Percentiles rank a stretch among this genome's conserved stretches.
These are phyloP conservation scores for Paradendryphiella salina DNA, from an alignment of 2,329 filamentous ascomycete genomes.

Conservation along the genomic window DNA sequence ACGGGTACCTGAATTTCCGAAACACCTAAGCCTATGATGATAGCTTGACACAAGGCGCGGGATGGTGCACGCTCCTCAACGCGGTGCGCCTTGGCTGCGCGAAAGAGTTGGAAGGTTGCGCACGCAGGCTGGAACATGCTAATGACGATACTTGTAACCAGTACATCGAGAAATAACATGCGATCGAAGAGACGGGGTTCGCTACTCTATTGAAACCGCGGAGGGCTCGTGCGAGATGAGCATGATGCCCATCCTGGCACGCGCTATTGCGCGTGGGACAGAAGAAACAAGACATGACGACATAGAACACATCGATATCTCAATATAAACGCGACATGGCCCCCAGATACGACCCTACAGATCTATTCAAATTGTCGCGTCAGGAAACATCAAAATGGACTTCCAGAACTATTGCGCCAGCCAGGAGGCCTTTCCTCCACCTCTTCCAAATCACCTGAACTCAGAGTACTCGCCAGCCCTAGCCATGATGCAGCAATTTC, in stretches of 20 bases:
- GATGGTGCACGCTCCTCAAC: not conserved
- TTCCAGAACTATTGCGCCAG: not conserved
- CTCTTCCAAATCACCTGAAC: constrained; percentile 7
- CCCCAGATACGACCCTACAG: not conserved
- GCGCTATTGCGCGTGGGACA: constrained; percentile 8
- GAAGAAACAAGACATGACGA: constrained; percentile 10
- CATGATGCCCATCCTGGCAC: constrained; percentile 7
- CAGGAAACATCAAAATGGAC: not conserved
- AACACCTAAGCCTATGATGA: not conserved
- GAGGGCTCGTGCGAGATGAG: constrained; percentile 7
- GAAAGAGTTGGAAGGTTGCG: not conserved
- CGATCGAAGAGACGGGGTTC: constrained; percentile 2
- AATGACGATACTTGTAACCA: constrained; percentile 40
- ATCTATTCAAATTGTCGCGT: not conserved
- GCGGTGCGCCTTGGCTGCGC: not conserved
- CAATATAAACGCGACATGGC: constrained; percentile 7
- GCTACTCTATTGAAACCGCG: constrained; percentile 11
- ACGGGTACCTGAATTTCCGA: not conserved
- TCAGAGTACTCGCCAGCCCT: constrained; percentile 7
- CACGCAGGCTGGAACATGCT: not conserved
- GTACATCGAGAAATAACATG: constrained; percentile 43
- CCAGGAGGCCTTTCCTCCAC: constrained; percentile 11
- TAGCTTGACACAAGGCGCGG: not conserved
- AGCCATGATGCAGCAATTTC: constrained; percentile 10
- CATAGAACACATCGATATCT: not conserved